Evolutionary conservation across 140 eudicot genomes (phyloP).

Genomic region (Ambrosia hybrid): DNA sequence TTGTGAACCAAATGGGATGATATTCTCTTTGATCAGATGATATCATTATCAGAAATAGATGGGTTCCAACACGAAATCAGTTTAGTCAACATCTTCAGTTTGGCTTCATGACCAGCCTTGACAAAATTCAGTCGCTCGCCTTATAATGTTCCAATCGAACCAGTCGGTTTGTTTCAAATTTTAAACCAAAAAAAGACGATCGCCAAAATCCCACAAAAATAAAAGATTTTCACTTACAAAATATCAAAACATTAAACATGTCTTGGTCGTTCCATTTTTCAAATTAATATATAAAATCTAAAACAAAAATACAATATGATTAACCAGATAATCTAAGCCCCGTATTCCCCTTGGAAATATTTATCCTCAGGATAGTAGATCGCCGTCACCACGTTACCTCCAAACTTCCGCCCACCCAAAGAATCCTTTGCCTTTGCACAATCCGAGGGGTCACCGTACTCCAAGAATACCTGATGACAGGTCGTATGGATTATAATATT

Average conservation of each 20-base stretch:
- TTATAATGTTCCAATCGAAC: background rate
- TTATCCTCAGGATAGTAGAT: constrained; percentile 82
- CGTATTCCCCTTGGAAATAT: constrained; percentile 52
- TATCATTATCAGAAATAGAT: no score
- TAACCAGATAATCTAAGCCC: constrained; percentile 26
- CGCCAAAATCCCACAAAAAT: background rate
- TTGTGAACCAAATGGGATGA: no score
- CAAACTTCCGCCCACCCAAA: constrained; percentile 83
- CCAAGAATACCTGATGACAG: constrained; percentile 73
- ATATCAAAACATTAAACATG: background rate
- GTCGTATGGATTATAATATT: no score
- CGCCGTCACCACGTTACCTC: constrained; percentile 82
- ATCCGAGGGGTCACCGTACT: constrained; percentile 58
- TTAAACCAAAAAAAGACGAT: background rate
- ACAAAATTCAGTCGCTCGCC: no score
- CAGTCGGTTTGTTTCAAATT: background rate
- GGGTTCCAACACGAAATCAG: no score
- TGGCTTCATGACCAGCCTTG: no score
- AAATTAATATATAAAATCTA: background rate
- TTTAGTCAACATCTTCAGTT: no score
- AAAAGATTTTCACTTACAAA: background rate
- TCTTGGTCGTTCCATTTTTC: background rate
- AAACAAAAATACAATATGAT: background rate
- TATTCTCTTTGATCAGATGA: no score
- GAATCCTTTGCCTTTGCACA: constrained; percentile 76